These are phyloP conservation scores for Rhodotorula sp. DNA, from an alignment of 1,284 basidiomycete species.

Conservation along the genomic window DNA sequence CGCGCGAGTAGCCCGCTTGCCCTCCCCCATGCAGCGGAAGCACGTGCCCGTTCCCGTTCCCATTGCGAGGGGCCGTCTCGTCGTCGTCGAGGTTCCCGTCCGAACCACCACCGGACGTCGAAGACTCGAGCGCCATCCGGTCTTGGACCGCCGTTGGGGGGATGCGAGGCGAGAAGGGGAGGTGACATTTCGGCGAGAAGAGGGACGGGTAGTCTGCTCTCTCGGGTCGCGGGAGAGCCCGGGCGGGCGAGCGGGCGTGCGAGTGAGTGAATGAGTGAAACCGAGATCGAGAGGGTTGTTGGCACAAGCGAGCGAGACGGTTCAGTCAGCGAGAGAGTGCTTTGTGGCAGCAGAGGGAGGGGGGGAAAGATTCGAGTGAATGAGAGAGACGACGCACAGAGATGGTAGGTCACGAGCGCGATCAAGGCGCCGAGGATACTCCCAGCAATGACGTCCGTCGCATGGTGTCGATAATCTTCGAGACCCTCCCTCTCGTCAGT, in stretches of 20 bases:
- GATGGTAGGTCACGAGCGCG: slow-evolving; percentile 44
- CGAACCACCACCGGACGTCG: neutral
- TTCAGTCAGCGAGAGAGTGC: too few species aligned
- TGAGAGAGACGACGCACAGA: slow-evolving; percentile 30
- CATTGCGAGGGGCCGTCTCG: neutral
- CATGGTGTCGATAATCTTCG: slow-evolving; percentile 51
- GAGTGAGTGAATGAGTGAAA: too few species aligned
- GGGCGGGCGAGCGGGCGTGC: neutral
- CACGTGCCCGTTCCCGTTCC: neutral
- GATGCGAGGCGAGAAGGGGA: slow-evolving; percentile 68
- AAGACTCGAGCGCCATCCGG: slow-evolving; percentile 3
- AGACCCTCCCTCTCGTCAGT: too few species aligned
- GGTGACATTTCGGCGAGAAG: slow-evolving; percentile 62
- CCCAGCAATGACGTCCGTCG: slow-evolving; percentile 52
- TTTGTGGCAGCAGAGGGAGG: too few species aligned
- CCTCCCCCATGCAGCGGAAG: too few species aligned
- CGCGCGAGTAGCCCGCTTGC: too few species aligned
- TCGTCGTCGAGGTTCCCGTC: neutral
- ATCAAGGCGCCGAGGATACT: slow-evolving; percentile 48
- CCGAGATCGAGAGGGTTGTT: neutral
- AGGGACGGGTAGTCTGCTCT: slow-evolving; percentile 65
- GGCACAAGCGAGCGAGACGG: neutral
- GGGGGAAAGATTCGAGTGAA: too few species aligned
- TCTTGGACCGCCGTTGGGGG: slow-evolving; percentile 4
- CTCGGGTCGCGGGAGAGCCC: too few species aligned